Conservation (phyloP, 164 flowering plant species). For the Liriodendron chinense region DNA sequence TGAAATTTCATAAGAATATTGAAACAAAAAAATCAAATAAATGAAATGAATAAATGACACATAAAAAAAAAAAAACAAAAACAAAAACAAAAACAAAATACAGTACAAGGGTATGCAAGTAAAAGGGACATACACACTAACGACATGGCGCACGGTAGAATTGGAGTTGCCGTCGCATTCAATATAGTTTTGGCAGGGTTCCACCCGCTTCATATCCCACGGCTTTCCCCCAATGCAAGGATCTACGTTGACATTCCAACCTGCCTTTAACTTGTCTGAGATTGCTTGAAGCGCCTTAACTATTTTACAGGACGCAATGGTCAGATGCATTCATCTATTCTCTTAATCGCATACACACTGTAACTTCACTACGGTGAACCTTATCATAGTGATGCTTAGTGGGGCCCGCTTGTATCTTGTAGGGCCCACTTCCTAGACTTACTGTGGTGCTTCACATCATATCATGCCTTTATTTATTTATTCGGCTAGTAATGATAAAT, state of each 20-base stretch:
- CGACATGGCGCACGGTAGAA: neutral
- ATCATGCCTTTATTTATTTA: no score
- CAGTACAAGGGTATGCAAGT: neutral
- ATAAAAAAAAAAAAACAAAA: neutral
- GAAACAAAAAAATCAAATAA: neutral
- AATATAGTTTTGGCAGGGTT: neutral
- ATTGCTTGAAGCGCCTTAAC: neutral
- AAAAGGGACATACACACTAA: neutral
- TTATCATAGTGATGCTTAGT: neutral
- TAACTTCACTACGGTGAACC: neutral
- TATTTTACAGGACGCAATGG: neutral
- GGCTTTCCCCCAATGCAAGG: neutral
- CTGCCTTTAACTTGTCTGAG: neutral
- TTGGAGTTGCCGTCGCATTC: neutral
- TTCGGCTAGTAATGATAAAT: no score
- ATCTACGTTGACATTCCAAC: neutral
- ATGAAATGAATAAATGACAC: no score
- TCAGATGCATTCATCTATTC: neutral
- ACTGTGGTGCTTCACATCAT: no score
- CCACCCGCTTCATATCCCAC: no score
- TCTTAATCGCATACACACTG: neutral
- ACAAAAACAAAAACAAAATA: neutral
- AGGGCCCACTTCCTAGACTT: neutral
- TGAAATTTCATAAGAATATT: neutral
- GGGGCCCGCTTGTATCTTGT: neutral